Evolutionary conservation across 2,329 filamentous ascomycete species (phyloP).

Genomic region (Calonectria pseudoturangicola): DNA sequence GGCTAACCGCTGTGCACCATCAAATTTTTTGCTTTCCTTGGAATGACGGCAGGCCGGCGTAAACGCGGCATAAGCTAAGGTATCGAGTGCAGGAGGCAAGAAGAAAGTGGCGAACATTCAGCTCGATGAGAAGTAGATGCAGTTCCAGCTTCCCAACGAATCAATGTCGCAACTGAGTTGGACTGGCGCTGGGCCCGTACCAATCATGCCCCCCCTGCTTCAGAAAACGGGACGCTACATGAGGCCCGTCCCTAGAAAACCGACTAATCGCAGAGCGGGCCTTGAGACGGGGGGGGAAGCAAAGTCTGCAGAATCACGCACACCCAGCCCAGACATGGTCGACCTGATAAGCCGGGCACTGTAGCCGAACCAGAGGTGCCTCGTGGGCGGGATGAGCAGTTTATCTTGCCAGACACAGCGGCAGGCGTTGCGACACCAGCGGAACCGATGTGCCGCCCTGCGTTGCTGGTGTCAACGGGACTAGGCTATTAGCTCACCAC

Average conservation of each 20-base stretch:
- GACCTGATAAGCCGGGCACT: not conserved
- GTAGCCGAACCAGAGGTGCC: slow-evolving; percentile 2
- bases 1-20: slow-evolving; percentile 18
- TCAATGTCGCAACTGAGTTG: not conserved
- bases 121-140: not conserved
- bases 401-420: slow-evolving; percentile 8
- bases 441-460: not conserved
- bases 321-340: not conserved
- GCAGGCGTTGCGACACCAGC: slow-evolving; percentile 4
- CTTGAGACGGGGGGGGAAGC: not conserved
- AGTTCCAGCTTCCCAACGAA: not conserved
- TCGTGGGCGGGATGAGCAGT: slow-evolving; percentile 15
- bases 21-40: slow-evolving; percentile 2
- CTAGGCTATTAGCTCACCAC: slow-evolving; percentile 7
- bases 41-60: not conserved
- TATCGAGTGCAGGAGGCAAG: not conserved
- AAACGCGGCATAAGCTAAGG: not conserved
- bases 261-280: slow-evolving; percentile 41
- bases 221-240: slow-evolving; percentile 15
- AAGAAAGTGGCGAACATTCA: not conserved
- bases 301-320: slow-evolving; percentile 27
- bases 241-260: slow-evolving; percentile 33
- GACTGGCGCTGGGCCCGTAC: not conserved
- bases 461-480: not conserved
- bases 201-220: not conserved